Evolutionary conservation across 768 basidiomycete species (phyloP).

Genomic region (Russula olivacea): DNA sequence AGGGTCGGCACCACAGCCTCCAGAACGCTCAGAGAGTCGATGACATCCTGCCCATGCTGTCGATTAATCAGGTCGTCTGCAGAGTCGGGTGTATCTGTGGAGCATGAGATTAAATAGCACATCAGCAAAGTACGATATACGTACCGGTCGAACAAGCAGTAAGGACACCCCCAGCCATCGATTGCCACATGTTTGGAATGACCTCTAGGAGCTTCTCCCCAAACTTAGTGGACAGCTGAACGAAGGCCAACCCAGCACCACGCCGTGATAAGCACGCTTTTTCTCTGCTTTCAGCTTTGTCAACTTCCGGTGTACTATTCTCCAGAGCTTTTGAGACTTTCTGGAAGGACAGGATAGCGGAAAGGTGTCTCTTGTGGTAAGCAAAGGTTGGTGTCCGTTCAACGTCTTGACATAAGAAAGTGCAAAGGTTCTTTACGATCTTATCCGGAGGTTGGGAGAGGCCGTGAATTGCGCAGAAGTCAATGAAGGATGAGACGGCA

Average conservation of each 20-base stretch:
- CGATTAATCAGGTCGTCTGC: conserved; percentile 64
- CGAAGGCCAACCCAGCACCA: conserved; percentile 81
- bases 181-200: conserved; percentile 95
- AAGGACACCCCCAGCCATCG: conserved; percentile 74
- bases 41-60: conserved; percentile 79
- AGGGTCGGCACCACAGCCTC: conserved; percentile 76
- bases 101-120: not conserved
- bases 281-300: conserved; percentile 47
- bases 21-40: conserved; percentile 88
- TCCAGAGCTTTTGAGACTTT: conserved; percentile 34
- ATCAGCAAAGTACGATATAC: conserved; percentile 25
- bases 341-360: conserved; percentile 77
- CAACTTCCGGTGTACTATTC: conserved; percentile 39
- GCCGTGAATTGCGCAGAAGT: conserved; percentile 68
- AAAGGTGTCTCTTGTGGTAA: conserved; percentile 48
- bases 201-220: conserved; percentile 63
- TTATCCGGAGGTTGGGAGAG: conserved; percentile 87
- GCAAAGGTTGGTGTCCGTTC: conserved; percentile 88
- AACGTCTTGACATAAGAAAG: conserved; percentile 90
- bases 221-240: conserved; percentile 70
- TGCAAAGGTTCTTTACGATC: conserved; percentile 95
- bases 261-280: conserved; percentile 71
- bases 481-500: conserved; percentile 82
- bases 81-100: conserved; percentile 40
- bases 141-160: conserved; percentile 62